Base-by-base conservation (phyloP, 768 basidiomycete genomes). In the Pleurotus giganteus region DNA sequence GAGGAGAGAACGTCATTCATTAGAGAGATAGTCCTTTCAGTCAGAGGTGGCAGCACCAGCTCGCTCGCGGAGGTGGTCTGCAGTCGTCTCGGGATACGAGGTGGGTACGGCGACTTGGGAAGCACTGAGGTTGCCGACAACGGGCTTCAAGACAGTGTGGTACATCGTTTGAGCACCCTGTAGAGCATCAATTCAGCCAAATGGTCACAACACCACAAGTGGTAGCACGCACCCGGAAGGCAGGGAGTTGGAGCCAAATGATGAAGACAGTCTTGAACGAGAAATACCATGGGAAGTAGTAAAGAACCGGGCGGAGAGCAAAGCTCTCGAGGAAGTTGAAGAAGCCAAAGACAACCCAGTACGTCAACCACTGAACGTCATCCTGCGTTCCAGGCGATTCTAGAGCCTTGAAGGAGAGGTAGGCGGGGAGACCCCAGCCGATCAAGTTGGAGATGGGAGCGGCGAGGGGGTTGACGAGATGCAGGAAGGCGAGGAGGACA, bases 321-420 rank as follows among this genome's bases (percentile, higher is more conserved):
- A 96, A 80, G 65, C 83, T 87, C 75, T 98, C 96, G 57, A 91
- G 64, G 73, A 97, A 91, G 77, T 89, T 96, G 82, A 97, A 87
- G 71, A 86, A 89, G 53, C 93, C 94, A 63, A 97, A 95, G 52
- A 96, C 82, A 66, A 91, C 81, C 96, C 96, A 98, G 79, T 98
- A 98, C 2, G 95, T 96, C 66, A 98, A 80, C 94, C 94, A 98
- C 74, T 97, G 94, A 64, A 89, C 78, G 72, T 96, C 91, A 61
- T 96, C 93, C 61, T 86, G 80, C 56, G 85, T 77, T 2, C 82
- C 78, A n/a, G 92, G 91, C 4, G 81, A 72, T 72, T 98, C 96
- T 66, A 99, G 84, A 26, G 97, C 95, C 74, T 89, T 89, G 78
- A 98, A 84, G 49, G 94, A 97, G 70, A 97, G 84, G 71, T 93